Percentiles rank a stretch among this genome's conserved stretches.
Evolutionary conservation across 2,329 filamentous ascomycete species (phyloP).

Genomic region (Ophiobolus disseminans): DNA sequence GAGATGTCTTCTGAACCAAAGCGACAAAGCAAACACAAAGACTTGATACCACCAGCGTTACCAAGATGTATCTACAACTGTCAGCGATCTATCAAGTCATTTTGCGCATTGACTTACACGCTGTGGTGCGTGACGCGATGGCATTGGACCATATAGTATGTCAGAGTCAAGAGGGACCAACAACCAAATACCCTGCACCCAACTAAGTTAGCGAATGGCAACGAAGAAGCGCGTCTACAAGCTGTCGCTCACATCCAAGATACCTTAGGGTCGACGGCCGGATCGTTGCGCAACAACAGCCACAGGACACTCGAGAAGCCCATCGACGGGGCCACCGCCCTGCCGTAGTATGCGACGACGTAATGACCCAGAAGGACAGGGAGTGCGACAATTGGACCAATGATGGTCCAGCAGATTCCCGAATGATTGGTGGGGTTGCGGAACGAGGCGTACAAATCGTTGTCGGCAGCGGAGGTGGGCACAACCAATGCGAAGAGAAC

Average conservation of each 20-base stretch:
- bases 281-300: constrained; percentile 30
- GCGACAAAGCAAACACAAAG: constrained; percentile 24
- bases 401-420: not conserved
- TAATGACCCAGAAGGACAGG: not conserved
- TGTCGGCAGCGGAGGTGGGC: not conserved
- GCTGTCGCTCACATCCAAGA: constrained; percentile 27
- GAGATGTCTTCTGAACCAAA: constrained; percentile 22
- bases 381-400: not conserved
- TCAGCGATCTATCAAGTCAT: constrained; percentile 1
- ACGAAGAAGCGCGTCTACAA: not conserved
- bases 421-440: not conserved
- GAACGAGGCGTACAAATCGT: not conserved
- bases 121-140: constrained; percentile 14
- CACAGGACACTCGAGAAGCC: constrained; percentile 28
- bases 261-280: constrained; percentile 16
- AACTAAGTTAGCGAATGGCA: not conserved
- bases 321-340: constrained; percentile 20
- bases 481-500: not conserved
- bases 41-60: constrained; percentile 12
- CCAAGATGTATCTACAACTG: constrained; percentile 15
- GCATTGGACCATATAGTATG: constrained; percentile 18
- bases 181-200: constrained; percentile 16
- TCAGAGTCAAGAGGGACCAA: constrained; percentile 15
- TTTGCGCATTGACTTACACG: constrained; percentile 12
- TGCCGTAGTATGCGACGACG: not conserved